Percentiles rank a stretch among this genome's conserved stretches.
phyloP scores from a whole-genome alignment of 2,329 filamentous ascomycete genomes.

The Tolypocladium cylindrosporum region DNA sequence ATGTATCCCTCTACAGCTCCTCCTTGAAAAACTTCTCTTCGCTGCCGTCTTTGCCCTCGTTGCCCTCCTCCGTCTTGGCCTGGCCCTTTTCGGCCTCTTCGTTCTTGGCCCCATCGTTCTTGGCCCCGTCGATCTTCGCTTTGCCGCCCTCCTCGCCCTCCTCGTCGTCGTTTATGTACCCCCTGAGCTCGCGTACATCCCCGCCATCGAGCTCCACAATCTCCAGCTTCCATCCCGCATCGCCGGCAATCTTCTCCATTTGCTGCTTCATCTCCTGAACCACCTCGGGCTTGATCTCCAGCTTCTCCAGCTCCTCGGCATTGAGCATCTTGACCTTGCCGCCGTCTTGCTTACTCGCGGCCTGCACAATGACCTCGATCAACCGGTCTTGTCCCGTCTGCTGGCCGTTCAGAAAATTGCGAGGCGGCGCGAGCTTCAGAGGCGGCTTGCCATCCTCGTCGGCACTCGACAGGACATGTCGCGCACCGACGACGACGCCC shows the following conservation, averaged over 20 bases:
- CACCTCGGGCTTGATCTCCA: conserved; percentile 55
- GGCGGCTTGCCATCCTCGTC: conserved; percentile 37
- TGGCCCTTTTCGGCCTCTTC: background rate
- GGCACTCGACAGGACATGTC: conserved; percentile 34
- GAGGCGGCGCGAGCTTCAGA: conserved; percentile 34
- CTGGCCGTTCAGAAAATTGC: conserved; percentile 23
- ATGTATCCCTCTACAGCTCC: conserved; percentile 28
- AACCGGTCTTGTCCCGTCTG: conserved; percentile 15
- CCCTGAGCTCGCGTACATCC: conserved; percentile 53
- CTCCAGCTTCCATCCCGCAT: conserved; percentile 71
- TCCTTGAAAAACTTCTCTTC: conserved; percentile 44
- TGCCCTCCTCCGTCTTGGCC: background rate
- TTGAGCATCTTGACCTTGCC: conserved; percentile 51
- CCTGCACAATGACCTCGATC: conserved; percentile 35
- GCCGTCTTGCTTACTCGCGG: conserved; percentile 42
- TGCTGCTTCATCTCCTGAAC: conserved; percentile 61
- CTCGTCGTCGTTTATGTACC: conserved; percentile 52
- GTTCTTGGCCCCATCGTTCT: conserved; percentile 4
- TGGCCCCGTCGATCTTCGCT: conserved; percentile 16
- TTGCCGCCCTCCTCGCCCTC: background rate
- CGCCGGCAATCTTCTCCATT: conserved; percentile 58
- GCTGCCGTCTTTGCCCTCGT: conserved; percentile 27
- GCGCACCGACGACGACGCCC: conserved; percentile 42
- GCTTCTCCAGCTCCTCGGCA: conserved; percentile 56
- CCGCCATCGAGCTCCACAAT: conserved; percentile 55